Base-by-base conservation (phyloP, 2,329 filamentous ascomycete genomes). In the Sclerotinia borealis region DNA sequence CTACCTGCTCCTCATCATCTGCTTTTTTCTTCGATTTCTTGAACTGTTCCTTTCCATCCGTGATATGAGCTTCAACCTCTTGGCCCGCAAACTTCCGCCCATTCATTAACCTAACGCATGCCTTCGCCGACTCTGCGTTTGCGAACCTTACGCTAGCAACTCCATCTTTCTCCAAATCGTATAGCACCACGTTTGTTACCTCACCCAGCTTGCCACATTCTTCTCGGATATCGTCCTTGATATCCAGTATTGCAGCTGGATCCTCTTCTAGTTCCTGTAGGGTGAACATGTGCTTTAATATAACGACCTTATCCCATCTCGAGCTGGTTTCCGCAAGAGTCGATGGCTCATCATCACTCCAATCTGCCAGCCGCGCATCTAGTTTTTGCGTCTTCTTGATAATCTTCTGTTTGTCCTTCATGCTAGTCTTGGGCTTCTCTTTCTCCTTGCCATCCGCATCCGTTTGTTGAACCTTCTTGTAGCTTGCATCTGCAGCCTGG, bases 241-340 rank as follows among this genome's bases (percentile, higher is more conserved):
- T 96, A 67, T 98, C 93, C 43, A 96, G 80, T 65, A 96, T 83
- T 1, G 89, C 90, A 0, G 87, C 86, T 2, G 90, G 86, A 71
- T 98, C 93, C 73, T 96, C 90, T 69, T 92, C 87, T 31, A 98
- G 81, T 77, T 96, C 91, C 66, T 88, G 75, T 48, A 93, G 81
- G 1, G 92, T 96, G 77, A 99, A 99, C 89, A 96, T 96, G 77
- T 96, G 87, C 73, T 91, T 91, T 67, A 99, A 79, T 64, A 98
- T 87, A 34, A 96, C 93, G 19, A 91, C 81, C 75, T 93, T 96
- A 71, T 93, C 90, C 77, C 85, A 89, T 71, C 80, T 82, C 17
- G 80, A 81, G 67, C 76, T 81, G 10, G 80, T 82, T 48, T 85
- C 81, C n/a, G 82, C 81, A 29, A 85, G 72, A 29, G 80, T 76